Percentiles rank a stretch among this genome's conserved stretches.
Evolutionary conservation across 2,329 filamentous ascomycete species (phyloP).

Genomic region (Massarina eburnea): DNA sequence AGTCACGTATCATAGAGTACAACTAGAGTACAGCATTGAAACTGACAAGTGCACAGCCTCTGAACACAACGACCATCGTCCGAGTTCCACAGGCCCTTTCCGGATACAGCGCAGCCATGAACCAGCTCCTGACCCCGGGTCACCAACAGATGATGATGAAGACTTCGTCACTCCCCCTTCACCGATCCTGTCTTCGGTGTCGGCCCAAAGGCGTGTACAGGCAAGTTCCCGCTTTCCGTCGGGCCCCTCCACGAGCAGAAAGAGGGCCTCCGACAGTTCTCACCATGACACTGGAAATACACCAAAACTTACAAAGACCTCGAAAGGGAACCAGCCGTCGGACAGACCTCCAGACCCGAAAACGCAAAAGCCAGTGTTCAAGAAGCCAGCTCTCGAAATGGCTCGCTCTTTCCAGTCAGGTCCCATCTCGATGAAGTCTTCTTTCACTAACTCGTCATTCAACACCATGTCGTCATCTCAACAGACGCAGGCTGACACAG

Average conservation of each 20-base stretch:
- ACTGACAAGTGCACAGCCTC: slow-evolving; percentile 7
- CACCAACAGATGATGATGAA: slow-evolving; percentile 34
- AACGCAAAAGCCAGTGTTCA: slow-evolving; percentile 14
- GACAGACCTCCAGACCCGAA: background rate
- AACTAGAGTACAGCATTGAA: too few species aligned
- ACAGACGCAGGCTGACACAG: slow-evolving; percentile 16
- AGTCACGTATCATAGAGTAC: too few species aligned
- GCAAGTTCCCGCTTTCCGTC: slow-evolving; percentile 28
- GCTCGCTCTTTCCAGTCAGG: slow-evolving; percentile 20
- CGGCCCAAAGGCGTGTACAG: slow-evolving; percentile 22
- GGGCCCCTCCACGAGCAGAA: slow-evolving; percentile 15
- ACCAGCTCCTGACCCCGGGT: slow-evolving; percentile 22
- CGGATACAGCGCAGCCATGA: slow-evolving; percentile 3
- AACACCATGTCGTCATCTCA: slow-evolving; percentile 26
- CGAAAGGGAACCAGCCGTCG: slow-evolving; percentile 26
- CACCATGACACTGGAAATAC: slow-evolving; percentile 17
- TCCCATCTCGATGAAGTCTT: slow-evolving; percentile 6
- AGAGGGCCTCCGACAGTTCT: slow-evolving; percentile 24
- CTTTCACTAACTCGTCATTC: slow-evolving; percentile 28
- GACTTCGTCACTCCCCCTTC: slow-evolving; percentile 24
- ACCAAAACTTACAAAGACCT: slow-evolving; percentile 30
- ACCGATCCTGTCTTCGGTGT: slow-evolving; percentile 21
- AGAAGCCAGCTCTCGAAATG: slow-evolving; percentile 24
- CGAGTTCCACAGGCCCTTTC: background rate
- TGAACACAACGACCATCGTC: background rate